Percentiles rank a stretch among this genome's conserved stretches.
Evolutionary conservation across 2,329 filamentous ascomycete genomes (phyloP).

Genomic region (Colletotrichum abscissum): DNA sequence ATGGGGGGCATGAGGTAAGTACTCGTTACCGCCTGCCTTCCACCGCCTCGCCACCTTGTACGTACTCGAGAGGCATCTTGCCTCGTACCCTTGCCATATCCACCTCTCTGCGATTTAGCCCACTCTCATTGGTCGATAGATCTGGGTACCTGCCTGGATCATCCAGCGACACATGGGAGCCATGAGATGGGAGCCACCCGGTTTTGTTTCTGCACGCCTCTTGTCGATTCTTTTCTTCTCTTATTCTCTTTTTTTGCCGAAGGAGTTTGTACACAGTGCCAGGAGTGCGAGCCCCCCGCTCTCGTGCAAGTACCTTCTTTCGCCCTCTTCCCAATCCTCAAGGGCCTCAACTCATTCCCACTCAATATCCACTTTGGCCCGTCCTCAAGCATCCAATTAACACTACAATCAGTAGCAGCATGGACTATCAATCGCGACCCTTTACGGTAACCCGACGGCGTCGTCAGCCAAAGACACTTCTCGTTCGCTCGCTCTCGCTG

Average conservation of each 20-base stretch:
- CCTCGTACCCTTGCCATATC: constrained; percentile 3
- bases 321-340: not conserved
- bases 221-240: not conserved
- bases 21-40: constrained; percentile 1
- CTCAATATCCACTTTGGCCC: constrained; percentile 9
- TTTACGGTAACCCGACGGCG: not conserved
- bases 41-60: constrained; percentile 19
- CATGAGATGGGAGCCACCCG: constrained; percentile 26
- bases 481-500: not conserved
- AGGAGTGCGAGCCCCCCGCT: not conserved
- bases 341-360: not conserved
- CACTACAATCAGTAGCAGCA: not conserved
- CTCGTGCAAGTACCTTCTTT: not conserved
- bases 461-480: constrained; percentile 2
- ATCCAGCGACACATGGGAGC: constrained; percentile 25
- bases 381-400: constrained; percentile 6
- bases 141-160: constrained; percentile 26
- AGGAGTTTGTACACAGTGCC: not conserved
- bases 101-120: not conserved
- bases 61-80: constrained; percentile 9
- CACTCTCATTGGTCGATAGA: not conserved
- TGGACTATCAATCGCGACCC: not conserved
- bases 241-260: not conserved
- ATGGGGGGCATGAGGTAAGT: not conserved
- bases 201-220: constrained; percentile 7